A percentile compares a stretch with the other conserved stretches of the same genome.
phyloP scores from a whole-genome alignment of 768 basidiomycete species.

The Tylopilus sp. region DNA sequence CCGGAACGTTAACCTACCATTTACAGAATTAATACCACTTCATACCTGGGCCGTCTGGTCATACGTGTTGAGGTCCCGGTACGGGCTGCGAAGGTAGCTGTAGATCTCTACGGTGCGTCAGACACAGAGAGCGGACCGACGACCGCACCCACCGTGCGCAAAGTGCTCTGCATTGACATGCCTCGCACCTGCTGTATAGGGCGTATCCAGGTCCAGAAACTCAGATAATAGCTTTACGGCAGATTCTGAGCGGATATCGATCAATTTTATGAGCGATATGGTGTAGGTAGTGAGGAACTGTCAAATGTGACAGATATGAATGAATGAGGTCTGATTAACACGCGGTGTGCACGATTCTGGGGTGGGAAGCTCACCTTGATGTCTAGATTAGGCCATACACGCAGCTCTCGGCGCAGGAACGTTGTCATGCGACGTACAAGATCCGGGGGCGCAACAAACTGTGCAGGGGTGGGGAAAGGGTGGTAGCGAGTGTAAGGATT shows the following conservation, averaged over 20 bases:
- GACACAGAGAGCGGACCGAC: neutral
- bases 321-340: conserved; percentile 8
- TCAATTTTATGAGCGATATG: conserved; percentile 84
- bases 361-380: conserved; percentile 60
- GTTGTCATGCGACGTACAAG: conserved; percentile 70
- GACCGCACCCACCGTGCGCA: conserved; percentile 71
- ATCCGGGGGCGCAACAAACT: conserved; percentile 76
- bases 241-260: conserved; percentile 89
- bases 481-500: conserved; percentile 82
- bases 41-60: conserved; percentile 80
- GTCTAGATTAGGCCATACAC: conserved; percentile 86
- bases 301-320: conserved; percentile 13
- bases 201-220: conserved; percentile 77
- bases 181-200: conserved; percentile 53
- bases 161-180: conserved; percentile 86
- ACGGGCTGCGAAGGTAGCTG: conserved; percentile 84
- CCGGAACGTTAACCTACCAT: conserved; percentile 6
- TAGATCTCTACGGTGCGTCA: conserved; percentile 65
- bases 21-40: neutral
- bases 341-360: neutral
- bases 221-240: conserved; percentile 83
- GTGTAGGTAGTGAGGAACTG: conserved; percentile 90
- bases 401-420: conserved; percentile 82
- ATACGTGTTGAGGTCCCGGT: conserved; percentile 77
- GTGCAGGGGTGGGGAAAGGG: conserved; percentile 85